Evolutionary conservation across 345 rosid genomes (phyloP), one percentile per base, ranked within the genome.

Genomic region (Corchorus capsularis): DNA sequence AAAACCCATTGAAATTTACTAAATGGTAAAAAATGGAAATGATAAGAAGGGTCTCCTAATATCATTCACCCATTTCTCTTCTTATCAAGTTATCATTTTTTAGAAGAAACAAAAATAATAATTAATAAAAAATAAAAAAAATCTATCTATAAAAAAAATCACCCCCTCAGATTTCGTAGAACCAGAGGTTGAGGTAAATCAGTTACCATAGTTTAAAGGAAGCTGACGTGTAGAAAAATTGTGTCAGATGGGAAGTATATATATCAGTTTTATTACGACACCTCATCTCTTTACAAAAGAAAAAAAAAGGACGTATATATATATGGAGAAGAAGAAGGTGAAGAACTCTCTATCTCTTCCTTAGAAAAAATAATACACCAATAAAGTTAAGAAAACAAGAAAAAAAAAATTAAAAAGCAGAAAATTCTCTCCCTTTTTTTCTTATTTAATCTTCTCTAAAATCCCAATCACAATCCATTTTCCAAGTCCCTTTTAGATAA

Each of bases 261-360:
- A 81, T 63, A 27, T 27, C 27, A 74, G 50, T 34, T 16, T 22
- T 60, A 62, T 20, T 34, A 20, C 22, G 87, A 85, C 84, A 78
- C 84, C 76, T 81, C 86, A 86, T 83, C 77, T 66, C 89, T 86
- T 80, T 72, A 63, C 52, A 77, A 68, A 81, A 27, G 27, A 27
- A 27, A 27, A 27, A 27, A 27, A 27, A 27, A 27, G 27, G 75
- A 83, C 81, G 81, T 78, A 76, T 77, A 60, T 69, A 74, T 2
- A 12, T 27, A 60, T 60, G 39, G 54, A 82, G 81, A 80, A 75
- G 66, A 79, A 78, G 77, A 85, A 27, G 27, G 27, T 27, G 85
- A 85, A 77, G 60, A 27, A 27, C 78, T 68, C 69, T 22, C 83
- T 3, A 71, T 77, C 79, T 84, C 75, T 71, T 77, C 79, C 68